Conservation (phyloP, 495 filamentous ascomycete genomes). For the Thermothielavioides terrestris region DNA sequence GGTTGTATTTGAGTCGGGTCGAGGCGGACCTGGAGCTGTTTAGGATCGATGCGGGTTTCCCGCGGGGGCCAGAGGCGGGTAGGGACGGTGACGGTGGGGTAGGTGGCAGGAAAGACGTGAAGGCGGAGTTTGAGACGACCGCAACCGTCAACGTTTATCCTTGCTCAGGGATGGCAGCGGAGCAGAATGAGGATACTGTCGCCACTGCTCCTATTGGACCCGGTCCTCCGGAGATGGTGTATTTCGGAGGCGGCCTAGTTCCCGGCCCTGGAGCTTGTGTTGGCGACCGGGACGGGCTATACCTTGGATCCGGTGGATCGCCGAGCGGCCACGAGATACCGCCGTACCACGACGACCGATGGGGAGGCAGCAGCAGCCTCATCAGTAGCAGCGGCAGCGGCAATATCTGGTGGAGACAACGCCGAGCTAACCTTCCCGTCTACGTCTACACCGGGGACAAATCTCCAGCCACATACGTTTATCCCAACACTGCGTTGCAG, state of each 20-base stretch:
- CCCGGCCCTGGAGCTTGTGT: no score
- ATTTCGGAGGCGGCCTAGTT: neutral
- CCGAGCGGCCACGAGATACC: neutral
- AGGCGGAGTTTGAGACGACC: no score
- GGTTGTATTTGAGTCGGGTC: constrained; percentile 41
- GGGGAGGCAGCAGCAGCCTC: neutral
- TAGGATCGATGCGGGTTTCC: constrained; percentile 13
- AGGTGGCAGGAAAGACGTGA: neutral
- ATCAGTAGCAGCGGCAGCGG: neutral
- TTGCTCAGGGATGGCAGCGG: constrained; percentile 19
- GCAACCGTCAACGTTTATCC: constrained; percentile 13
- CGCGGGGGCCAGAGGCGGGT: neutral
- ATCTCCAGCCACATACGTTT: constrained; percentile 1
- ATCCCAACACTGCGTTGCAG: neutral
- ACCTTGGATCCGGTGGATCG: neutral
- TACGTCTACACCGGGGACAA: constrained; percentile 5
- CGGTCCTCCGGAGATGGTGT: neutral
- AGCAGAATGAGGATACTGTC: constrained; percentile 6
- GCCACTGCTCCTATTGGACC: neutral
- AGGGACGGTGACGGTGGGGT: neutral
- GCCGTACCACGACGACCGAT: neutral
- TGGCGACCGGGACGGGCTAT: neutral
- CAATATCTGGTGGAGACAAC: neutral
- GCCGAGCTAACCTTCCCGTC: neutral
- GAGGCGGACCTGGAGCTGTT: constrained; percentile 46